Evolutionary conservation across 805 yeast species (phyloP).

Genomic region (Metschnikowia drakensbergensis): DNA sequence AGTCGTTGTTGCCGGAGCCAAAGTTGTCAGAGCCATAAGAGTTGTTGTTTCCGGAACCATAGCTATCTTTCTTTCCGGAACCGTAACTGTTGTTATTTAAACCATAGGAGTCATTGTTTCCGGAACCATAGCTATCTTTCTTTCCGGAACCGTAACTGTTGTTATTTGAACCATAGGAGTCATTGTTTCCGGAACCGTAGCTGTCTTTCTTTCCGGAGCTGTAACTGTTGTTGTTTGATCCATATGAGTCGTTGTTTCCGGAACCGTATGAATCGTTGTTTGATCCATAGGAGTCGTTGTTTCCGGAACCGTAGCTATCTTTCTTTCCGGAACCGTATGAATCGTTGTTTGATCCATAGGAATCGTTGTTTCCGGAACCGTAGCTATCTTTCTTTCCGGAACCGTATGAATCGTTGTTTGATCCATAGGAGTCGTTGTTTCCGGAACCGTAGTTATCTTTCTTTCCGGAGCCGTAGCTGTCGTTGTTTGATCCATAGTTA

Average conservation of each 20-base stretch:
- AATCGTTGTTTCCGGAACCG: conserved; percentile 20
- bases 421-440: conserved; percentile 21
- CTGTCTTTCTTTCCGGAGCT: conserved; percentile 23
- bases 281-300: conserved; percentile 6
- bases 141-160: conserved; percentile 25
- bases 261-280: conserved; percentile 15
- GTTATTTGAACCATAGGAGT: conserved; percentile 18
- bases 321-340: conserved; percentile 6
- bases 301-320: conserved; percentile 20
- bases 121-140: conserved; percentile 19
- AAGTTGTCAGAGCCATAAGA: conserved; percentile 13
- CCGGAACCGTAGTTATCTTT: conserved; percentile 14
- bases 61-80: neutral
- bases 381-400: conserved; percentile 11
- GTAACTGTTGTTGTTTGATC: conserved; percentile 18
- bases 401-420: neutral
- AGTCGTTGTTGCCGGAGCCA: conserved; percentile 19
- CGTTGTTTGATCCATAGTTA: conserved; percentile 19
- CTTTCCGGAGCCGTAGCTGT: conserved; percentile 21
- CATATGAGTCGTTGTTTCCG: conserved; percentile 6
- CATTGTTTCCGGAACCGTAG: conserved; percentile 14
- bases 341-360: neutral
- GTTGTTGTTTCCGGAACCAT: neutral
- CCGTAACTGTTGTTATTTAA: neutral
- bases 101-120: conserved; percentile 2